Percentiles rank a stretch among this genome's conserved stretches.
Evolutionary conservation across 148 eudicot species (phyloP).

Genomic region (Vaccinium myrtillus): DNA sequence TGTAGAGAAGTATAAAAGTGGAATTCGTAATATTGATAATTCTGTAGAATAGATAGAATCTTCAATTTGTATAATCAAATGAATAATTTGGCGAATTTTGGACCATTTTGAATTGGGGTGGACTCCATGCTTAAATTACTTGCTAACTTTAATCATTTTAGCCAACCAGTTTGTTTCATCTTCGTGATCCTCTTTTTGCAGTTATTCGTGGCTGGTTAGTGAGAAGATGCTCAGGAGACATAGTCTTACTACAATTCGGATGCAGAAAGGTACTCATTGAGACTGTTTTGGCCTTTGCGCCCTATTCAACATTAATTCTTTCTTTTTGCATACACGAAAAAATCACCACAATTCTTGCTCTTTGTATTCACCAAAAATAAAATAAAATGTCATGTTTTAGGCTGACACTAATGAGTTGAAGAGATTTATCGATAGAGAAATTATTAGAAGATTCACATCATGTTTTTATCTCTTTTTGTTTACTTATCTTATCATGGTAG

Average conservation of each 20-base stretch:
- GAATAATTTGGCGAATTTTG: slow-evolving; percentile 5
- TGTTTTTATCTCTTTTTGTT: neutral
- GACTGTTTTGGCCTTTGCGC: neutral
- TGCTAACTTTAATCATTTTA: neutral
- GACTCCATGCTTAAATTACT: neutral
- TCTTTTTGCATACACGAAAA: neutral
- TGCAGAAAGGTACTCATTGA: slow-evolving; percentile 46
- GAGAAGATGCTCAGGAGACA: slow-evolving; percentile 86
- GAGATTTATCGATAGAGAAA: neutral
- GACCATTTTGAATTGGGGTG: neutral
- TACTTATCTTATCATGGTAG: neutral
- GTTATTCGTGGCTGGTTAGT: slow-evolving; percentile 92
- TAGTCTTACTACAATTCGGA: slow-evolving; percentile 69
- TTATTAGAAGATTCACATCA: neutral
- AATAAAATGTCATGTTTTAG: neutral
- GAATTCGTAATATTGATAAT: neutral
- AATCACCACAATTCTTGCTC: neutral
- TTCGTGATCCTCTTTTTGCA: slow-evolving; percentile 27
- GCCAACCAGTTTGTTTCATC: neutral
- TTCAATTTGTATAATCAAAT: neutral
- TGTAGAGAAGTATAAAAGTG: neutral
- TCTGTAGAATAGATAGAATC: neutral
- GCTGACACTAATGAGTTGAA: neutral
- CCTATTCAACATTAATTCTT: neutral
- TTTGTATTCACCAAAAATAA: neutral